Evolutionary conservation across 768 basidiomycete genomes (phyloP).

Genomic region (Punctularia strigosozonata): DNA sequence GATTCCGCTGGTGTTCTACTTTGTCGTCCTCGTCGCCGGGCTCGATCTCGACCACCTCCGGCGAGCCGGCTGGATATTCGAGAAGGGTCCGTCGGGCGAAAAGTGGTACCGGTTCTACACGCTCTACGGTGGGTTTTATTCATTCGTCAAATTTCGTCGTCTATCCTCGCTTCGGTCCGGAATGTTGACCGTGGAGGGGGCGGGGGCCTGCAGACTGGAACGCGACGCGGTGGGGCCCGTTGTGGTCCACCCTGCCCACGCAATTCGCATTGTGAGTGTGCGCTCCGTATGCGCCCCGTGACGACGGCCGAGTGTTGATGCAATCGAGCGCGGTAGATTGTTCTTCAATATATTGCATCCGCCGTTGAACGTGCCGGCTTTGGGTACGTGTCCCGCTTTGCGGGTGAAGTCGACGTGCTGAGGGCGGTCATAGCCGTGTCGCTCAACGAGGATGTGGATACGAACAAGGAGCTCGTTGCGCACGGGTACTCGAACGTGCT

Average conservation of each 20-base stretch:
- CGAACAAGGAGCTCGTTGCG: conserved; percentile 83
- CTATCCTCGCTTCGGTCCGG: neutral
- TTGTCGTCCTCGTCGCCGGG: conserved; percentile 52
- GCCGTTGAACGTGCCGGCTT: conserved; percentile 80
- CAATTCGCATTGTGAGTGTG: conserved; percentile 79
- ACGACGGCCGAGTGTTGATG: conserved; percentile 11
- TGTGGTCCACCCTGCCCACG: conserved; percentile 83
- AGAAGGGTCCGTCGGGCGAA: conserved; percentile 37
- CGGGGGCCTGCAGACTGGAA: conserved; percentile 47
- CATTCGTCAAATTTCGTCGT: too few relatives aligned
- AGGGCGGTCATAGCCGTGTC: conserved; percentile 53
- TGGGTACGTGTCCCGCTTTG: conserved; percentile 34
- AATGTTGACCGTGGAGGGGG: neutral
- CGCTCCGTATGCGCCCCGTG: conserved; percentile 17
- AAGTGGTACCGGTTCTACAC: conserved; percentile 83
- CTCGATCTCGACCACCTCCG: conserved; percentile 53
- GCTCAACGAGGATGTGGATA: conserved; percentile 78
- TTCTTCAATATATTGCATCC: conserved; percentile 84
- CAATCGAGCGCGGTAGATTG: conserved; percentile 30
- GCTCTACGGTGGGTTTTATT: conserved; percentile 50
- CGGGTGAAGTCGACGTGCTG: neutral
- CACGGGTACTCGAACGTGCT: conserved; percentile 89
- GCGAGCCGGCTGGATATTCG: conserved; percentile 75
- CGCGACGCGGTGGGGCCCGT: conserved; percentile 46
- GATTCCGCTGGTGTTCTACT: conserved; percentile 79